Base-by-base conservation (phyloP, 257 asterid species). In the Nicotiana tomentosiformis region DNA sequence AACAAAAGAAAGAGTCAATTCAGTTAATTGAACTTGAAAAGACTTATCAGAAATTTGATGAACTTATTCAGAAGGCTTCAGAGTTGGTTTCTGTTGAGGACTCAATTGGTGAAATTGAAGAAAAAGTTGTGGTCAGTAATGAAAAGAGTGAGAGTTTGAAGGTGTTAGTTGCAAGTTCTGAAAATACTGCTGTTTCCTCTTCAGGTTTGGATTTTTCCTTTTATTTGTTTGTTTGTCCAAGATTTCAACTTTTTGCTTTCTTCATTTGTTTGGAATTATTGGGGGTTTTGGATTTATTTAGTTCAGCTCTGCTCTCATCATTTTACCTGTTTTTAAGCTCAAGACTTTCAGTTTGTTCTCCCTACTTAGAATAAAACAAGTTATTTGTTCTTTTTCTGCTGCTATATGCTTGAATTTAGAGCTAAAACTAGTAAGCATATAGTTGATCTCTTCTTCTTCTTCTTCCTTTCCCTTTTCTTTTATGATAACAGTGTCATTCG, bases 1-100 rank as follows among this genome's bases (percentile, higher is more conserved):
- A 93, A 82, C 91, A 90, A 87, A 85, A 86, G 88, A 92, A 90
- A 84, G 97, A 91, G 88, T 94, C 97, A 37, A 83, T 83, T 78
- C 86, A 88, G 61, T 84, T 93, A 82, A 77, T 93, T 77, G 96
- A 93, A 83, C 83, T 88, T 77, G 95, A 94, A 69, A 84, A 87
- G 77, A 82, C 86, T 80, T 90, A 89, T 77, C 87, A 87, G 85
- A 90, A 80, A 30, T 90, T 91, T 84, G 97, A 91, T 83, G 90
- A 80, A 15, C 87, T 91, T 4, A 88, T 94, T 84, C 92, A 79
- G 87, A 90, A 82, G 84, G 93, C 92, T 77, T 90, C 97, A 15
- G 87, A 89, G 55, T 83, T 90, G 78, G 88, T 93, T 80, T 92
- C 92, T 74, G 97, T 32, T 29, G 89, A 79, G 86, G 84, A 86